phyloP scores from a whole-genome alignment of 2,329 filamentous ascomycete genomes.

The Fusarium denticulatum region DNA sequence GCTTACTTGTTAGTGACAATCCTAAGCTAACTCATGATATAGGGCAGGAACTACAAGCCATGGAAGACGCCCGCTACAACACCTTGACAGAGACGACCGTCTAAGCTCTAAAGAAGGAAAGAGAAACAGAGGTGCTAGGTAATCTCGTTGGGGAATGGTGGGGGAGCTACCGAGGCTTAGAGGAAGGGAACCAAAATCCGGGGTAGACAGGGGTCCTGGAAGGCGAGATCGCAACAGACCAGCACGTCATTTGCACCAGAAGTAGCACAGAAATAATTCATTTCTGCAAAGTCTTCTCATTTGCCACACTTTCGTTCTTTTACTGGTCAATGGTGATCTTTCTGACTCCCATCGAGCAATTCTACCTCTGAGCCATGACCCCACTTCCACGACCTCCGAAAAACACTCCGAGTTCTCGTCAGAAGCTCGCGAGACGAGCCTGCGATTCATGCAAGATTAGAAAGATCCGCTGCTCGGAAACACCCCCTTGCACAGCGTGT shows the following conservation, averaged over 20 bases:
- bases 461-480: constrained; percentile 61
- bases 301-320: constrained; percentile 1
- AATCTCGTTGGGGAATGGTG: neutral
- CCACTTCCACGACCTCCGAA: constrained; percentile 29
- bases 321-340: neutral
- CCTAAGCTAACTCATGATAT: too few relatives aligned
- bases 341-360: neutral
- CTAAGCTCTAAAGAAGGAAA: neutral
- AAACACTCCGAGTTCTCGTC: constrained; percentile 31
- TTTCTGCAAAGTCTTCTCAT: constrained; percentile 1
- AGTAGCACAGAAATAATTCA: neutral
- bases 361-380: constrained; percentile 18
- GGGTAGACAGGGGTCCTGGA: constrained; percentile 25
- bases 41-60: neutral
- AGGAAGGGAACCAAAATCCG: constrained; percentile 9
- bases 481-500: constrained; percentile 58
- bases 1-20: neutral
- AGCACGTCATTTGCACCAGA: constrained; percentile 34
- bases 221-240: constrained; percentile 30
- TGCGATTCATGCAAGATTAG: constrained; percentile 64
- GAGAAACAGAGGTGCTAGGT: neutral
- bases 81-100: neutral
- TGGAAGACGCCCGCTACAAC: neutral
- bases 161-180: constrained; percentile 1
- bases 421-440: constrained; percentile 47